Evolutionary conservation across 768 basidiomycete species (phyloP).

Genomic region (Suillus discolor): DNA sequence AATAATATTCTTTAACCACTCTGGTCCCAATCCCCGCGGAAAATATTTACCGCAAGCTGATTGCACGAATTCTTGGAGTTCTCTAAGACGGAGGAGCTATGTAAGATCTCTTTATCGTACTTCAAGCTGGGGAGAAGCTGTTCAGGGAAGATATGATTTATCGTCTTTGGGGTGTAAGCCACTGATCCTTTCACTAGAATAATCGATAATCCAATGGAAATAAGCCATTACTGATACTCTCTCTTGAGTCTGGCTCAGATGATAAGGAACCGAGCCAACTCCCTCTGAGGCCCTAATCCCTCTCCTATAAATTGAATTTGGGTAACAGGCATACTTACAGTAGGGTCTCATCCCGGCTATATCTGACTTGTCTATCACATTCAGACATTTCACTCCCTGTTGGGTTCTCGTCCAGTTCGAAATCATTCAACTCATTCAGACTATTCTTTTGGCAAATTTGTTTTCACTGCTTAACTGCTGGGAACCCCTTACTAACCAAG

Average conservation of each 20-base stretch:
- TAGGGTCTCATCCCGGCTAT: background rate
- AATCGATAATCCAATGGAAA: background rate
- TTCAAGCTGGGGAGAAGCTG: background rate
- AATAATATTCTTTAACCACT: background rate
- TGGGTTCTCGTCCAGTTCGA: background rate
- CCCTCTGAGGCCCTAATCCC: background rate
- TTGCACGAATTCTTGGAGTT: background rate
- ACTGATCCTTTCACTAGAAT: background rate
- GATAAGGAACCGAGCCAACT: background rate
- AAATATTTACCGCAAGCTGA: too few relatives aligned
- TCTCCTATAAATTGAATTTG: background rate
- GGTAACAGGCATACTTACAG: background rate
- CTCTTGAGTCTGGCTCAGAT: background rate
- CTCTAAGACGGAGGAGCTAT: background rate
- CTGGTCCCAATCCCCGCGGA: background rate
- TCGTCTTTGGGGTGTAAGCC: background rate
- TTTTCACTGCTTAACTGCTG: background rate
- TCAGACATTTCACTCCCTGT: background rate
- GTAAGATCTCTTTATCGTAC: background rate
- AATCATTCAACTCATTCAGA: background rate
- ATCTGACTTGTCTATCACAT: background rate
- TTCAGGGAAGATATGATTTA: background rate
- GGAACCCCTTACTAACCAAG: background rate
- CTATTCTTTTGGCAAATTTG: background rate
- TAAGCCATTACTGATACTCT: background rate